Conservation (phyloP, 768 basidiomycete genomes). For the Glaciozyma antarctica region DNA sequence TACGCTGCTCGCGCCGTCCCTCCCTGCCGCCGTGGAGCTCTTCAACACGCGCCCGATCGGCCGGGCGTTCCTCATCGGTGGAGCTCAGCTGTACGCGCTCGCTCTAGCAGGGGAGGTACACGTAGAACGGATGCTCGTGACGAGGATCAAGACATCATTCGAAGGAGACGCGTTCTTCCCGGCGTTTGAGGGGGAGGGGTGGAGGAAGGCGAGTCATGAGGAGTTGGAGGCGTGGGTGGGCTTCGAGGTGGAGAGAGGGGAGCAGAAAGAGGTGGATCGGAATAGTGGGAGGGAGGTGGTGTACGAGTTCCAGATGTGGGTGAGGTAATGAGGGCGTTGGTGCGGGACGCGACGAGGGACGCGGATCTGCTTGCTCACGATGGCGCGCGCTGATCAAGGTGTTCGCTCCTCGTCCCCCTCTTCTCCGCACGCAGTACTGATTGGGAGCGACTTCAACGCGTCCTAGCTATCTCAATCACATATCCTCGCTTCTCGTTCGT, state of each 20-base stretch:
- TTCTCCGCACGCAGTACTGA: too few relatives aligned
- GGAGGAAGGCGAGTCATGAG: slow-evolving; percentile 54
- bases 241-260: slow-evolving; percentile 63
- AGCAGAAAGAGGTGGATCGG: slow-evolving; percentile 59
- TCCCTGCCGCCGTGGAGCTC: slow-evolving; percentile 18
- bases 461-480: too few relatives aligned
- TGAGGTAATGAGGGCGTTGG: not conserved
- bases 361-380: too few relatives aligned
- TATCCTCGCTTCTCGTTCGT: too few relatives aligned
- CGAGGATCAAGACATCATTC: slow-evolving; percentile 63
- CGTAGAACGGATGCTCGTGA: slow-evolving; percentile 79
- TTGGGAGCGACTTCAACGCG: too few relatives aligned
- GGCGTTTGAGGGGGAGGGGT: slow-evolving; percentile 49
- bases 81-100: slow-evolving; percentile 62
- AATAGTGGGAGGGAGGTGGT: slow-evolving; percentile 68
- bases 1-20: slow-evolving; percentile 20
- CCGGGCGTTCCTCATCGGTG: slow-evolving; percentile 78
- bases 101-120: slow-evolving; percentile 29
- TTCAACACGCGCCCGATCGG: slow-evolving; percentile 40
- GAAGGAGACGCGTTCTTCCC: slow-evolving; percentile 83
- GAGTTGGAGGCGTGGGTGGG: slow-evolving; percentile 69
- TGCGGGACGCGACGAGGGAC: too few relatives aligned
- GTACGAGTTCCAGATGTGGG: slow-evolving; percentile 97
- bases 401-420: too few relatives aligned
- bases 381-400: too few relatives aligned